Percentiles rank a stretch among this genome's conserved stretches.
Conservation (phyloP, 1,284 basidiomycete genomes). For the Tremellales sp. region DNA sequence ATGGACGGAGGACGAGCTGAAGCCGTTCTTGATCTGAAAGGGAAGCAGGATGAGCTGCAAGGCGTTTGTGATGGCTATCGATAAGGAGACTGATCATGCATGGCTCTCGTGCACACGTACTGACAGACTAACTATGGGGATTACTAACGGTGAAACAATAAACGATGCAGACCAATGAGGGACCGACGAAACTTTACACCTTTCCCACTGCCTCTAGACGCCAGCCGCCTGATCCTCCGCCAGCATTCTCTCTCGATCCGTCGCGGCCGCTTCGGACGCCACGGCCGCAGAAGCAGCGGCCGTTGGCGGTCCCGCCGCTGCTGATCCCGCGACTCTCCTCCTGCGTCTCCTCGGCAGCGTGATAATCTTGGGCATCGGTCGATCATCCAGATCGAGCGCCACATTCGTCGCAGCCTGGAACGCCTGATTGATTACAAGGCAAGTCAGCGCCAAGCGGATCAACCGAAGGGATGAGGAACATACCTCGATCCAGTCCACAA, state of each 20-base stretch:
- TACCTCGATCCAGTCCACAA: constrained; percentile 96
- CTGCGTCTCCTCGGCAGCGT: constrained; percentile 52
- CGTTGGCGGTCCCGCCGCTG: constrained; percentile 9
- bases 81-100: too few species aligned
- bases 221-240: constrained; percentile 45
- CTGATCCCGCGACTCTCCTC: constrained; percentile 32
- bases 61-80: too few species aligned
- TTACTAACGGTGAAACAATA: too few species aligned
- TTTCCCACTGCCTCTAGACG: too few species aligned
- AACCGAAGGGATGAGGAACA: constrained; percentile 18
- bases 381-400: constrained; percentile 81
- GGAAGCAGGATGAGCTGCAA: too few species aligned
- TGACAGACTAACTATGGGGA: too few species aligned
- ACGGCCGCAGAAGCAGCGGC: constrained; percentile 20
- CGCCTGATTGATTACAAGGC: constrained; percentile 53
- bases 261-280: constrained; percentile 37
- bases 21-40: too few species aligned
- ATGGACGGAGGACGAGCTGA: too few species aligned
- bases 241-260: constrained; percentile 45
- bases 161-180: too few species aligned
- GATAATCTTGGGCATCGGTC: constrained; percentile 78
- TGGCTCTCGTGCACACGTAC: too few species aligned
- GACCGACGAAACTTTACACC: too few species aligned
- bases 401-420: constrained; percentile 93
- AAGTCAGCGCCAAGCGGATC: constrained; percentile 3